Evolutionary conservation across 305 asterid species (phyloP).

Genomic region (Ajuga reptans): DNA sequence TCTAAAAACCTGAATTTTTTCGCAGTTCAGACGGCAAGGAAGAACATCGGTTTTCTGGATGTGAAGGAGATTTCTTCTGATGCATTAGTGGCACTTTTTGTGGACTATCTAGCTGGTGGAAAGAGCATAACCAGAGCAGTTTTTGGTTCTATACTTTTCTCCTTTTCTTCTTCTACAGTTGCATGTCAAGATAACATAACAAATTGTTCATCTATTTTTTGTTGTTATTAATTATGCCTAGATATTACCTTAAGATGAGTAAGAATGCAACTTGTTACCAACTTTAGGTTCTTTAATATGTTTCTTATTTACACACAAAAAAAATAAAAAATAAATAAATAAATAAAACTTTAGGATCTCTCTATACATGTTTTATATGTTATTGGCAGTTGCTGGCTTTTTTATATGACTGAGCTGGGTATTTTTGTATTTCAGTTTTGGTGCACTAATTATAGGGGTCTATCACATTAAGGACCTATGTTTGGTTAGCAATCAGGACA

Average conservation of each 20-base stretch:
- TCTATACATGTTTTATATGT: not conserved
- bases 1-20: slow-evolving; percentile 52
- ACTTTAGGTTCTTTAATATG: not conserved
- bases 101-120: slow-evolving; percentile 59
- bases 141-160: slow-evolving; percentile 48
- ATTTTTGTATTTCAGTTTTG: too few species aligned
- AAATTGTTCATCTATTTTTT: not conserved
- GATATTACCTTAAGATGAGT: not conserved
- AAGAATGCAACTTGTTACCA: not conserved
- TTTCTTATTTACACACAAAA: too few species aligned
- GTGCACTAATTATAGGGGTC: too few species aligned
- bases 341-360: too few species aligned
- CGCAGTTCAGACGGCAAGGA: slow-evolving; percentile 96
- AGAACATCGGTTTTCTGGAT: slow-evolving; percentile 76
- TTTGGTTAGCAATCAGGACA: too few species aligned
- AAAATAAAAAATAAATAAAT: too few species aligned
- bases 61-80: slow-evolving; percentile 57
- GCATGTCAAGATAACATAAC: not conserved
- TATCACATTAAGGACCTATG: too few species aligned
- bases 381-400: not conserved
- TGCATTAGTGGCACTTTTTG: slow-evolving; percentile 46
- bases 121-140: slow-evolving; percentile 72
- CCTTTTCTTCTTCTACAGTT: not conserved
- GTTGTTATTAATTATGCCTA: too few species aligned
- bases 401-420: not conserved